Conservation (phyloP, 2,329 filamentous ascomycete genomes). For the Trichoderma arundinaceum region DNA sequence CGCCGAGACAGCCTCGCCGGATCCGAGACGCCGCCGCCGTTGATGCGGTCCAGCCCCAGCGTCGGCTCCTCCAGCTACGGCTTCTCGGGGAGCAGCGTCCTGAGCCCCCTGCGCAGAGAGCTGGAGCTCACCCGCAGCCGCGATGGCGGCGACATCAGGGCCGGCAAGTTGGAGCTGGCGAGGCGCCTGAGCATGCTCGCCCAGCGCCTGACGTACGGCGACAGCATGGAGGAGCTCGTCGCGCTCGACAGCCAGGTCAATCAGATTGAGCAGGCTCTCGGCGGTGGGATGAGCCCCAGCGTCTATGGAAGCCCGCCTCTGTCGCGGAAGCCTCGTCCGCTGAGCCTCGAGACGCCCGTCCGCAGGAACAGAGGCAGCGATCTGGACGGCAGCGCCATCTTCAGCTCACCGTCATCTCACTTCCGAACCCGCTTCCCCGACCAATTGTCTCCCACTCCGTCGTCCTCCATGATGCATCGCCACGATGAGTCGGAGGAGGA, state of each 20-base stretch:
- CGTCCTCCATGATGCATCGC: constrained; percentile 41
- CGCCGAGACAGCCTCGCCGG: constrained; percentile 30
- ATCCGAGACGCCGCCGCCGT: constrained; percentile 35
- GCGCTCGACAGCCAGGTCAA: constrained; percentile 47
- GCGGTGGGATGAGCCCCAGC: constrained; percentile 16
- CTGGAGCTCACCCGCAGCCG: constrained; percentile 35
- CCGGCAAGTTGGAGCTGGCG: constrained; percentile 53
- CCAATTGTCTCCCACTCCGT: constrained; percentile 42
- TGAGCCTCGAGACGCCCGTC: constrained; percentile 39
- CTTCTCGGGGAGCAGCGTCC: constrained; percentile 39
- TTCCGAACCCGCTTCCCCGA: constrained; percentile 50
- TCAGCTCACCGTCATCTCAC: constrained; percentile 45
- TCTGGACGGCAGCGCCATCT: constrained; percentile 40
- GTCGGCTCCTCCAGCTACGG: constrained; percentile 43
- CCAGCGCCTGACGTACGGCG: constrained; percentile 46
- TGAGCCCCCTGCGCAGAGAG: constrained; percentile 44
- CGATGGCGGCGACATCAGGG: constrained; percentile 37
- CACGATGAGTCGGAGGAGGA: constrained; percentile 39
- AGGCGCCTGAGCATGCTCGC: constrained; percentile 48
- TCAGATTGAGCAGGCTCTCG: constrained; percentile 45
- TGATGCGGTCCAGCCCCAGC: constrained; percentile 44
- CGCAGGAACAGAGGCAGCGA: constrained; percentile 33
- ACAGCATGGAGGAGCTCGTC: constrained; percentile 44
- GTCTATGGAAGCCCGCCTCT: constrained; percentile 35
- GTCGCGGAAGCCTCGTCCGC: constrained; percentile 25